phyloP scores from a whole-genome alignment of 2,329 filamentous ascomycete genomes.

The Penicillium sp. region DNA sequence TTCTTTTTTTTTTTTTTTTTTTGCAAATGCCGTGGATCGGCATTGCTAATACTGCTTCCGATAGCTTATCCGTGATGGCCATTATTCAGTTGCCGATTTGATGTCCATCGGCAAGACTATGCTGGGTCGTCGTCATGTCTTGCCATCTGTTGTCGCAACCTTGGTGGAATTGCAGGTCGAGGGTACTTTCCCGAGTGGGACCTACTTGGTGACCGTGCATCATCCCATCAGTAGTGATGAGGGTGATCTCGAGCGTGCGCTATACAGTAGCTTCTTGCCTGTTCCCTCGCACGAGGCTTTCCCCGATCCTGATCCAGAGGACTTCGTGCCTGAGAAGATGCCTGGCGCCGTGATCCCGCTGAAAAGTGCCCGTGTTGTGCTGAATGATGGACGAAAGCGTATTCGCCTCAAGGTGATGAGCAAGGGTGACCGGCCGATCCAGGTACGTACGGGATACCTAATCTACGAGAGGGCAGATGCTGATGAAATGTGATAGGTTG shows the following conservation, averaged over 20 bases:
- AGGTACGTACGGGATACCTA: constrained; percentile 53
- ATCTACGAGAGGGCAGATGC: neutral
- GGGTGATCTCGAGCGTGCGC: constrained; percentile 77
- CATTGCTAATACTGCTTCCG: neutral
- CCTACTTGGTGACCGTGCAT: constrained; percentile 92
- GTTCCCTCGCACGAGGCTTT: constrained; percentile 69
- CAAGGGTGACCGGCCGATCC: constrained; percentile 83
- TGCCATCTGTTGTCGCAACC: constrained; percentile 75
- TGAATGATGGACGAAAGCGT: constrained; percentile 73
- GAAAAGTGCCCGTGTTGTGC: constrained; percentile 61
- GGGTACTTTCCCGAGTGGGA: constrained; percentile 86
- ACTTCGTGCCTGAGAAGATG: constrained; percentile 65
- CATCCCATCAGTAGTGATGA: constrained; percentile 83
- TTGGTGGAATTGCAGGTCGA: constrained; percentile 87
- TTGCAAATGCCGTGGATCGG: neutral
- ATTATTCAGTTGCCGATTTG: constrained; percentile 85
- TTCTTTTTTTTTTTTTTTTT: neutral
- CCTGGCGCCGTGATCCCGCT: constrained; percentile 77
- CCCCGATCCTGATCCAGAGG: constrained; percentile 60
- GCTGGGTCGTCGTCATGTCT: constrained; percentile 88
- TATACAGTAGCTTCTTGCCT: constrained; percentile 90
- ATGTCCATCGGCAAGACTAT: constrained; percentile 89
- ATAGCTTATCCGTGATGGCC: constrained; percentile 89
- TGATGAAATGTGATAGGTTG: constrained; percentile 51
- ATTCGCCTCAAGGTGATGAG: constrained; percentile 76